Base-by-base conservation (phyloP, 2,329 filamentous ascomycete genomes). In the Fusarium zealandicum region DNA sequence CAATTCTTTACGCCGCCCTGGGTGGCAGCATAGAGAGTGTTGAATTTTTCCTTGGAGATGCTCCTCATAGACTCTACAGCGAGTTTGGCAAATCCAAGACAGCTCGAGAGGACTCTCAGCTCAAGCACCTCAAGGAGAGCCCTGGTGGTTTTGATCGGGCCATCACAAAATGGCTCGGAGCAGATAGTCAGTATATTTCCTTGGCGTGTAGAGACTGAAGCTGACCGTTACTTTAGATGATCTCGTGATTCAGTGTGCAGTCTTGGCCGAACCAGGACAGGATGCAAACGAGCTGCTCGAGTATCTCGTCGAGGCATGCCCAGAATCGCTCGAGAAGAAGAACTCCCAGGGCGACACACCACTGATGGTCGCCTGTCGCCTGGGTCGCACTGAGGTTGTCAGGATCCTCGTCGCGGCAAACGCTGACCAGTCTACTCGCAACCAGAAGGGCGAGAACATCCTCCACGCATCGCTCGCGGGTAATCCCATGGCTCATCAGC, bases 31-130 rank as follows among this genome's bases (percentile, higher is more conserved):
- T 93, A n/a, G 82, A 88, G 32, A 81, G 82, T 14, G 83, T 91
- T 0, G 86, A 95, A 67, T 96, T 90, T 84, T 90, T 93, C 70
- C 72, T 92, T 49, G 86, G 88, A 51, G 88, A 90, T 56, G 82
- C 84, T 1, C 90, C 91, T 0, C 74, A 84, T 61, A 80, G 85
- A 22, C 78, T 83, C 47, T 95, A 95, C 66, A 72, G 80, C 20
- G 84, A 90, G 38, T 95, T 92, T 67, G 80, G 77, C 32, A 76
- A 77, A 57, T 82, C 86, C 0, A 82, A 85, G 59, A 71, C 76
- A 1, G 82, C 89, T 48, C 78, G 78, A 54, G 78, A 85, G 18
- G 87, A 93, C 57, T 73, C 80, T 44, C 79, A 84, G 32, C 72
- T 93, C 40, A 82, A 84, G 64, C 82, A 83, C 51, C 75, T 95